Evolutionary conservation across 2,329 filamentous ascomycete genomes (phyloP).

Genomic region (Xylaria multiplex): DNA sequence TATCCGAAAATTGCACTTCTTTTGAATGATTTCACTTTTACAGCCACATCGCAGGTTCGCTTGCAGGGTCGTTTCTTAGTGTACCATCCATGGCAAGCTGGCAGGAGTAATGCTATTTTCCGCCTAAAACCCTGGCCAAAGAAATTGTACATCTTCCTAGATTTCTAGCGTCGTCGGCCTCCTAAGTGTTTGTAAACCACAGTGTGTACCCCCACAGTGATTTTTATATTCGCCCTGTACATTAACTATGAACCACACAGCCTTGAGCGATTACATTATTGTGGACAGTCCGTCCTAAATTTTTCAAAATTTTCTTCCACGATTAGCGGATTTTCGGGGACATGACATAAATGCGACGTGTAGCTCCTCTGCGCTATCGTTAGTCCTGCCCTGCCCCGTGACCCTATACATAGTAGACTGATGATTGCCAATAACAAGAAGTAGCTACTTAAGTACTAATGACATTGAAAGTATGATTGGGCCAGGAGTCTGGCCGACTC

Average conservation of each 20-base stretch:
- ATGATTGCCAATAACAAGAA: too few relatives aligned
- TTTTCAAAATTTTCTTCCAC: neutral
- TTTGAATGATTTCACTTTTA: neutral
- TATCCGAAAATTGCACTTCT: neutral
- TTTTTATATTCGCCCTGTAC: neutral
- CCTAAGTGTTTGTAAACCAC: neutral
- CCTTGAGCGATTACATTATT: too few relatives aligned
- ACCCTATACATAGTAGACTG: neutral
- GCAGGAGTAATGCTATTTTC: too few relatives aligned
- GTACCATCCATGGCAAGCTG: too few relatives aligned
- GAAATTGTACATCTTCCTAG: too few relatives aligned
- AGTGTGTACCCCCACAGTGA: neutral
- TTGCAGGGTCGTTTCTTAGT: too few relatives aligned
- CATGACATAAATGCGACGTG: slow-evolving; percentile 19
- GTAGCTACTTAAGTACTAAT: too few relatives aligned
- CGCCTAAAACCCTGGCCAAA: too few relatives aligned
- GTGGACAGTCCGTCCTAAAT: neutral
- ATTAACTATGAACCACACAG: neutral
- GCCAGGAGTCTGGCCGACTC: too few relatives aligned
- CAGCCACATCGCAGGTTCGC: too few relatives aligned
- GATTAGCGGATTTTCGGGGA: neutral
- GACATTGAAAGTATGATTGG: too few relatives aligned
- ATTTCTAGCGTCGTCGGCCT: too few relatives aligned
- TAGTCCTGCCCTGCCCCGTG: neutral
- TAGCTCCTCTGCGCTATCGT: neutral